Conservation (phyloP, 1,284 basidiomycete genomes). For the Ceratobasidium sp. region DNA sequence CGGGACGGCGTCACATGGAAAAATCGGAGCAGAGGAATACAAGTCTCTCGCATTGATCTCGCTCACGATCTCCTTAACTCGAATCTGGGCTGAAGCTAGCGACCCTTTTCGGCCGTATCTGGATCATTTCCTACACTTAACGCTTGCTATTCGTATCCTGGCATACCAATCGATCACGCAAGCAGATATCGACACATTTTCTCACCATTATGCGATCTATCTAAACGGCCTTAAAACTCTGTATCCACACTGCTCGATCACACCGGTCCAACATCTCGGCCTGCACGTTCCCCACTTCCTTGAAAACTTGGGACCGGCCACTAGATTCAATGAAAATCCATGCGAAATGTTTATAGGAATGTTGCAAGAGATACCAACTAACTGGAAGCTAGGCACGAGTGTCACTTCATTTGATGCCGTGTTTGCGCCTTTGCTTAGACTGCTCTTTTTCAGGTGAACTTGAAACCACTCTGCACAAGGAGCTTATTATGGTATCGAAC, state of each 20-base stretch:
- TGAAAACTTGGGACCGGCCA: constrained; percentile 18
- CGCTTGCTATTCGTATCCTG: constrained; percentile 13
- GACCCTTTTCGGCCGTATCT: constrained; percentile 3
- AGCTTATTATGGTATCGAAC: neutral
- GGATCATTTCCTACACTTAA: constrained; percentile 19
- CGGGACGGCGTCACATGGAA: constrained; percentile 40
- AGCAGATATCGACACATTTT: neutral
- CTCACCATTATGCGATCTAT: constrained; percentile 6
- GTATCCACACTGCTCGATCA: constrained; percentile 24
- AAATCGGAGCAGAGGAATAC: constrained; percentile 50
- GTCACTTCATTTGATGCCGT: neutral
- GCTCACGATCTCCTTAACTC: constrained; percentile 44
- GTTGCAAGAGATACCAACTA: neutral
- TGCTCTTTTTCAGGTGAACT: neutral
- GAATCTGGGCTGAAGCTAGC: constrained; percentile 6
- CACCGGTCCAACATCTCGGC: constrained; percentile 30
- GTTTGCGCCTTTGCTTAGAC: too few relatives aligned
- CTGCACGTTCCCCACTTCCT: constrained; percentile 40
- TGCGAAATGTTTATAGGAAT: constrained; percentile 10
- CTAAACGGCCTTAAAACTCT: neutral
- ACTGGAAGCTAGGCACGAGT: neutral
- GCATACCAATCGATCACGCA: constrained; percentile 1
- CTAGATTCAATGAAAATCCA: neutral
- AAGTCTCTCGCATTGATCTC: constrained; percentile 42
- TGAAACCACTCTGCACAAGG: neutral